Evolutionary conservation across 208 protist species (phyloP).

Genomic region (Baffinella frigidus): DNA sequence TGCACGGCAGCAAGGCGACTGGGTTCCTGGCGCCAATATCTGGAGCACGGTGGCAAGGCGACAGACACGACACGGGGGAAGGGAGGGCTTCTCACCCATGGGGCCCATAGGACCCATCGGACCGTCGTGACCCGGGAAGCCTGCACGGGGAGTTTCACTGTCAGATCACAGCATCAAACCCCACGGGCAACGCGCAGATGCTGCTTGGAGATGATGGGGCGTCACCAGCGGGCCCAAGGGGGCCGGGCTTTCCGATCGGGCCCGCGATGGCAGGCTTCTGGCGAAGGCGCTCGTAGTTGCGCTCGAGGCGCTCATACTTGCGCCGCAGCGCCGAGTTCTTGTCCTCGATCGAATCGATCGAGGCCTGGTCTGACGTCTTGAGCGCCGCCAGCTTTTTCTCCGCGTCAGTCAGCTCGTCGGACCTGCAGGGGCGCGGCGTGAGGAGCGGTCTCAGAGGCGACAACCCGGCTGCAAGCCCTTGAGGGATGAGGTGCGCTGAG

Average conservation of each 20-base stretch:
- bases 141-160: not conserved
- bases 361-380: conserved; percentile 9
- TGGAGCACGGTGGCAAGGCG: too few relatives aligned
- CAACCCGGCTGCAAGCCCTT: too few relatives aligned
- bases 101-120: conserved; percentile 13
- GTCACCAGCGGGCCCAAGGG: not conserved
- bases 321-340: conserved; percentile 11
- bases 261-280: conserved; percentile 7
- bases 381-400: not conserved
- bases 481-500: not conserved
- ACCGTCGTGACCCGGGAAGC: not conserved
- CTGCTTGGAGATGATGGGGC: not conserved
- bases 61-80: too few relatives aligned
- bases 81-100: too few relatives aligned
- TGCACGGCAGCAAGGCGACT: too few relatives aligned
- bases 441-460: too few relatives aligned
- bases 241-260: not conserved
- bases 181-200: not conserved
- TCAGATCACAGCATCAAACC: not conserved
- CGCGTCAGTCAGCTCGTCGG: not conserved
- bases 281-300: conserved; percentile 50
- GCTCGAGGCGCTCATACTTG: conserved; percentile 20
- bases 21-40: too few relatives aligned
- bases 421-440: not conserved
- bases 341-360: not conserved